phyloP scores from a whole-genome alignment of 805 yeast genomes.

The Wickerhamiella occidentalis region DNA sequence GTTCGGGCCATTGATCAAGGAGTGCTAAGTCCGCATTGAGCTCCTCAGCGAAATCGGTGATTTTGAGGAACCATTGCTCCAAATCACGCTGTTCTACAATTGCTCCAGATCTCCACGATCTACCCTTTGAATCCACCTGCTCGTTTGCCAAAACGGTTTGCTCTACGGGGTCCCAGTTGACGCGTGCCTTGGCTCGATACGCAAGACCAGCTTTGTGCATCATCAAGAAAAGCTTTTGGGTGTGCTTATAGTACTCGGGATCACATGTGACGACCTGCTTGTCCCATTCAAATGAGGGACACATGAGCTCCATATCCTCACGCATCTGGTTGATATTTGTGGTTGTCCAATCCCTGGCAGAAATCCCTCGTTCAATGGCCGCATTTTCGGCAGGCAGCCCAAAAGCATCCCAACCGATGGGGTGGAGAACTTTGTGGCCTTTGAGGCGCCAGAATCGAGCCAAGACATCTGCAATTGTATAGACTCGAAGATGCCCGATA shows the following conservation, averaged over 20 bases:
- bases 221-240: slow-evolving; percentile 72
- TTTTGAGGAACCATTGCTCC: slow-evolving; percentile 89
- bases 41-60: slow-evolving; percentile 65
- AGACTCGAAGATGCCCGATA: slow-evolving; percentile 89
- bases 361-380: slow-evolving; percentile 71
- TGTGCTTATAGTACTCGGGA: slow-evolving; percentile 83
- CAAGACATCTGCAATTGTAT: slow-evolving; percentile 76
- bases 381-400: slow-evolving; percentile 98
- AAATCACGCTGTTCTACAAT: slow-evolving; percentile 68
- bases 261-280: slow-evolving; percentile 75
- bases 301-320: slow-evolving; percentile 62
- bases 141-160: slow-evolving; percentile 91
- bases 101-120: slow-evolving; percentile 97
- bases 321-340: slow-evolving; percentile 77
- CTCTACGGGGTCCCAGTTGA: slow-evolving; percentile 97
- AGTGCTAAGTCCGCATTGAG: slow-evolving; percentile 50
- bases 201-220: slow-evolving; percentile 69
- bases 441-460: slow-evolving; percentile 65
- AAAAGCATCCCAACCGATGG: slow-evolving; percentile 99
- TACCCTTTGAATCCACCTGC: slow-evolving; percentile 84
- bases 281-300: slow-evolving; percentile 89
- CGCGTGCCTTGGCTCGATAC: slow-evolving; percentile 72
- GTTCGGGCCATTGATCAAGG: slow-evolving; percentile 71
- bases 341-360: slow-evolving; percentile 76
- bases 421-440: slow-evolving; percentile 75